Base-by-base conservation (phyloP, 1,139 yeast genomes). In the Candida dubliniensis region DNA sequence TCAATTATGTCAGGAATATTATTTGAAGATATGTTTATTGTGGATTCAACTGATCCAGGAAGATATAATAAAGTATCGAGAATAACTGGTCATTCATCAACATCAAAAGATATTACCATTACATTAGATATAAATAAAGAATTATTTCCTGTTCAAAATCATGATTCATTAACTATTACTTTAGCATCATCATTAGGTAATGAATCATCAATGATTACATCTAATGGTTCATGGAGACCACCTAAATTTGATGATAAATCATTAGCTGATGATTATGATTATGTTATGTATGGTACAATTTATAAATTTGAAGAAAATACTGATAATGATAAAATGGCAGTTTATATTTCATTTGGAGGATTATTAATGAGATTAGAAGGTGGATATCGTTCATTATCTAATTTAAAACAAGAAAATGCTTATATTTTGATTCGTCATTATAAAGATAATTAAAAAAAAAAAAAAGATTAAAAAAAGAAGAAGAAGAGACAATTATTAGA, bases 251-350 rank as follows among this genome's bases (percentile, higher is more conserved):
- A 84, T 47, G 96, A 90, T 55, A 78, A 85, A 57, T 81, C 95
- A 1, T 76, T 93, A 60, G 96, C 97, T 48, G 98, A 93, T 62
- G 98, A 93, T 61, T 93, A 90, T 69, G 99, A 95, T 63, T 95
- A 95, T 59, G 98, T 93, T 56, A 93, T 93, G 98, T 85, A 91
- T 65, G 99, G 99, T 47, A 91, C 97, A 12, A 96, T 95, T 40
- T 95, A 95, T 75, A 90, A 93, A 66, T 93, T 95, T 61, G 97
- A 93, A 64, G 99, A 93, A 68, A 83, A 85, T 52, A 71, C 79
- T 36, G 85, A 81, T 50, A 85, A 82, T 59, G 86, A 81, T 58
- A 72, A 74, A 57, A 86, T 88, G 70, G 84, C 95, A 24, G 96
- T 93, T 25, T 93, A 89, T 64, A 87, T 90, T 50, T 90, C 98